A percentile compares a stretch with the other conserved stretches of the same genome.
Evolutionary conservation across 2,329 filamentous ascomycete genomes (phyloP).

Genomic region (Fusarium sp.): DNA sequence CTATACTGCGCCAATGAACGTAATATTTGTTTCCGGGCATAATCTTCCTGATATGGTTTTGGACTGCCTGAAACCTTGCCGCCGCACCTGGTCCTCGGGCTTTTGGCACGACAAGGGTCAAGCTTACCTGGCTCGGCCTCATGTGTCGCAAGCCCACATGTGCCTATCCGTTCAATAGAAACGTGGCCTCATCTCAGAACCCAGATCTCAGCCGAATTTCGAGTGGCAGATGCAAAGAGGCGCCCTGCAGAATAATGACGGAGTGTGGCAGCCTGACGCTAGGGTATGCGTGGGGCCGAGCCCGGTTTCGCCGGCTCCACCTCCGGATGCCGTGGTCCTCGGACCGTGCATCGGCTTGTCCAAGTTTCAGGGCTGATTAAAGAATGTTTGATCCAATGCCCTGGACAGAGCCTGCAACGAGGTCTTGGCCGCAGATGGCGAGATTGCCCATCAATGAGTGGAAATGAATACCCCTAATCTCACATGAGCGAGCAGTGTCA

Average conservation of each 20-base stretch:
- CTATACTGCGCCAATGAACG: not conserved
- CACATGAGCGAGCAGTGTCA: not conserved
- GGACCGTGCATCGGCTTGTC: not conserved
- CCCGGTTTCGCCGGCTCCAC: not conserved
- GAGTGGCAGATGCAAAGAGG: not conserved
- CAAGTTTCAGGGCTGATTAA: not conserved
- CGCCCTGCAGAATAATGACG: not conserved
- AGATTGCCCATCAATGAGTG: not conserved
- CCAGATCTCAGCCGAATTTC: not conserved
- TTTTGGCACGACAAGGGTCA: not conserved
- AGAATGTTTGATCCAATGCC: not conserved
- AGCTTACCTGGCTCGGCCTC: not conserved
- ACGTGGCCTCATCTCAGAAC: not conserved
- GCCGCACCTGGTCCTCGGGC: not conserved
- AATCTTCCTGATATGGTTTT: accelerated
- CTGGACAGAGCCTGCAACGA: not conserved
- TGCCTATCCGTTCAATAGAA: not conserved
- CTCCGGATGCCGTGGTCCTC: not conserved
- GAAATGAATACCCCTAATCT: not conserved
- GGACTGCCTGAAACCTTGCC: not conserved
- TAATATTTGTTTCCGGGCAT: too few species aligned
- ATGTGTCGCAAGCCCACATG: not conserved
- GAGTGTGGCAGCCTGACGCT: not conserved
- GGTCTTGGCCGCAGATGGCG: not conserved
- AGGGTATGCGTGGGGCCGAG: not conserved